These are phyloP conservation scores for Physaria fendleri DNA, from an alignment of 345 rosid genomes.

Conservation along the genomic window DNA sequence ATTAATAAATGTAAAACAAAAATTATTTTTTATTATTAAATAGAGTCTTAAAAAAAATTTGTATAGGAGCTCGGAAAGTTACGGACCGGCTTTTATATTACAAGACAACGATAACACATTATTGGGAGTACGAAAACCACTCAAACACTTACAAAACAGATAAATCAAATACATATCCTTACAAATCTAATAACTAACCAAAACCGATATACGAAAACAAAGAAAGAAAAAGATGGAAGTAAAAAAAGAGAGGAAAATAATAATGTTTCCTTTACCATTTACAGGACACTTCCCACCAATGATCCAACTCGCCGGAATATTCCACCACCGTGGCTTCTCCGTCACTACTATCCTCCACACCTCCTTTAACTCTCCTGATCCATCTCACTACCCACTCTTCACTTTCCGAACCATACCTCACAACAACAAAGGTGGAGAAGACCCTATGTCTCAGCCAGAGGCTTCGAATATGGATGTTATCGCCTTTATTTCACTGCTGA, in stretches of 20 bases:
- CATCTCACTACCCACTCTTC: slow-evolving; percentile 45
- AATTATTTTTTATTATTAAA: no score
- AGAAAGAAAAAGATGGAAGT: no score
- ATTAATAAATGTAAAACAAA: no score
- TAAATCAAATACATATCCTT: no score
- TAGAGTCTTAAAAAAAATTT: no score
- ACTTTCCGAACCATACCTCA: slow-evolving; percentile 35
- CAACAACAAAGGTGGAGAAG: slow-evolving; percentile 12
- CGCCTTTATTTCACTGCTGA: slow-evolving; percentile 26
- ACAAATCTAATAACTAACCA: no score
- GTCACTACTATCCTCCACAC: slow-evolving; percentile 46
- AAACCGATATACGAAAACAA: no score
- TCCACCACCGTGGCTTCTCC: slow-evolving; percentile 49
- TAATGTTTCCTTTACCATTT: slow-evolving; percentile 52
- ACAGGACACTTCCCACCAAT: slow-evolving; percentile 60
- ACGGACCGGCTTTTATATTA: no score
- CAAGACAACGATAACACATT: no score
- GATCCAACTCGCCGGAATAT: slow-evolving; percentile 53
- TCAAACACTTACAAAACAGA: no score
- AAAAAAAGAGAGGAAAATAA: slow-evolving; percentile 22
- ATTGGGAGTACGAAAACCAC: no score
- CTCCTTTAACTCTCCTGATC: slow-evolving; percentile 41
- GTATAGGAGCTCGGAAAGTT: no score
- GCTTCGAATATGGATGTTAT: slow-evolving; percentile 15
- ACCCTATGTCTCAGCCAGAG: background rate